Percentiles rank a stretch among this genome's conserved stretches.
Evolutionary conservation across 768 basidiomycete species (phyloP).

Genomic region (Ramaria sp.): DNA sequence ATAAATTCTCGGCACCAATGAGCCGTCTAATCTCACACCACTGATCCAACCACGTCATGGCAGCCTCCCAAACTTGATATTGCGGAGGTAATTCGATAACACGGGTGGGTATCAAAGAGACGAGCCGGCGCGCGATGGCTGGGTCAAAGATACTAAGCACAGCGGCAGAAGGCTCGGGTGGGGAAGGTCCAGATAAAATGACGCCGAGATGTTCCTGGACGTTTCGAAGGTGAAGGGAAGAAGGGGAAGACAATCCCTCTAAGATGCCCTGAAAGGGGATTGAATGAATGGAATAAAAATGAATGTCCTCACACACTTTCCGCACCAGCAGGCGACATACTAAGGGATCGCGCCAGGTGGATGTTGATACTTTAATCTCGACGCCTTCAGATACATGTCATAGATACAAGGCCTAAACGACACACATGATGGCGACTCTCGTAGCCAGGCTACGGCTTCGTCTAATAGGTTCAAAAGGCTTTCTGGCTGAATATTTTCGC

Average conservation of each 20-base stretch:
- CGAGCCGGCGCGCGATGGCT: constrained; percentile 51
- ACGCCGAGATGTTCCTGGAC: not conserved
- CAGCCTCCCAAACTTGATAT: constrained; percentile 38
- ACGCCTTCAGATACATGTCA: not conserved
- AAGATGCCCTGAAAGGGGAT: not conserved
- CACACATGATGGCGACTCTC: constrained; percentile 13
- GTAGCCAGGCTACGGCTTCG: constrained; percentile 51
- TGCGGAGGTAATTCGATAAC: constrained; percentile 39
- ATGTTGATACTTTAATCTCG: constrained; percentile 22
- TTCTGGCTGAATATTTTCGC: constrained; percentile 49
- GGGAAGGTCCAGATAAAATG: constrained; percentile 19
- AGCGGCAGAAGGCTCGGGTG: constrained; percentile 34
- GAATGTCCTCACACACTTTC: constrained; percentile 30
- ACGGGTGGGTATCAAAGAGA: constrained; percentile 60
- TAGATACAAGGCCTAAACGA: not conserved
- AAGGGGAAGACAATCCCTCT: not conserved
- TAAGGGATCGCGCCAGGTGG: constrained; percentile 39
- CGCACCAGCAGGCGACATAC: constrained; percentile 43
- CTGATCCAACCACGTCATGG: constrained; percentile 41
- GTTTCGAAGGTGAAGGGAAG: not conserved
- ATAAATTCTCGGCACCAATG: not conserved
- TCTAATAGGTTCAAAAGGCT: constrained; percentile 46
- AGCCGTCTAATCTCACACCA: constrained; percentile 38
- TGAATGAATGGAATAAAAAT: not conserved
- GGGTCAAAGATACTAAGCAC: constrained; percentile 48